Evolutionary conservation across 768 basidiomycete genomes (phyloP).

Genomic region (Termitomyces sp.): DNA sequence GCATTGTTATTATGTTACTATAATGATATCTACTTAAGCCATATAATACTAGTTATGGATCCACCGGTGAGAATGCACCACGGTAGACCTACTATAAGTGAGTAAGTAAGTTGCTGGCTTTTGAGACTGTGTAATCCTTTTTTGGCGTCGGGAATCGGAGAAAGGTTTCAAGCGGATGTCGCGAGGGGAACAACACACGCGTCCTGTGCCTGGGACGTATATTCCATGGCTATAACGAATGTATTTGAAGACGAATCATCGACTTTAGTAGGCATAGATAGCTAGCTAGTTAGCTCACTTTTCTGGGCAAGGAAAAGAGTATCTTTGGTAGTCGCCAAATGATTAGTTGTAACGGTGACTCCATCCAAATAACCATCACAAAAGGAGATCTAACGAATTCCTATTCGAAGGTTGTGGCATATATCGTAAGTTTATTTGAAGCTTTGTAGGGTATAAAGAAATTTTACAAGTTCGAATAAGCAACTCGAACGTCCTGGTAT

Average conservation of each 20-base stretch:
- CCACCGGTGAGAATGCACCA: no score
- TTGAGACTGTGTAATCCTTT: not conserved
- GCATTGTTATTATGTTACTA: not conserved
- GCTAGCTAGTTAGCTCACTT: not conserved
- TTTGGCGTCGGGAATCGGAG: not conserved
- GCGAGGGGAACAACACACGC: not conserved
- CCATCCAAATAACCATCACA: not conserved
- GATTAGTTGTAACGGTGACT: not conserved
- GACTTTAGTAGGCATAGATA: not conserved
- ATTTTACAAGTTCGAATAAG: not conserved
- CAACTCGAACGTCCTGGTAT: not conserved
- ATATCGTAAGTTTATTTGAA: not conserved
- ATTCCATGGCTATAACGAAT: not conserved
- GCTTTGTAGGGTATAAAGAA: not conserved
- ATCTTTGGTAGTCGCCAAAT: not conserved
- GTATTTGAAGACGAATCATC: not conserved
- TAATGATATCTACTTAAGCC: no score
- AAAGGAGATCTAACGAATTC: no score
- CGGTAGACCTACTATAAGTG: no score
- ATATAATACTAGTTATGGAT: no score
- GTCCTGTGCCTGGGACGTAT: not conserved
- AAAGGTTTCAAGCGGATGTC: not conserved
- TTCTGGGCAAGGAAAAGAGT: not conserved
- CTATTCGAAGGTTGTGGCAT: not conserved
- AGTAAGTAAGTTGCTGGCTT: no score